Conservation (phyloP, 495 filamentous ascomycete species). For the Aspergillus mulundensis region DNA sequence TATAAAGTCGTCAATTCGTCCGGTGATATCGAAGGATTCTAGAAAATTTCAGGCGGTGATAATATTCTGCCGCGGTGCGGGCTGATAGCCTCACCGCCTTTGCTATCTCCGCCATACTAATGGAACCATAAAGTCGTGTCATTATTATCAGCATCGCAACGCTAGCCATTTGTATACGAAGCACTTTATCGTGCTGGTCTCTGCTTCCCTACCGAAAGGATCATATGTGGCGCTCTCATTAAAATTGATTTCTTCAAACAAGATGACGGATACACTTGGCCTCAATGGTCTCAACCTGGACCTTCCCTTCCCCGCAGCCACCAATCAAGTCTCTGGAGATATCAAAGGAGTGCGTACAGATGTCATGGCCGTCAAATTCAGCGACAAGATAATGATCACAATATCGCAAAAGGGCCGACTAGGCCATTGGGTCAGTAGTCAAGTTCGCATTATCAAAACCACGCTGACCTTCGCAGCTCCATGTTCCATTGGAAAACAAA, state of each 20-base stretch:
- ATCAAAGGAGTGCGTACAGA: slow-evolving; percentile 69
- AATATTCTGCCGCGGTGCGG: slow-evolving; percentile 18
- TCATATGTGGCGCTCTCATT: no score
- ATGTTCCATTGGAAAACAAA: slow-evolving; percentile 73
- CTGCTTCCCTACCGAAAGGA: no score
- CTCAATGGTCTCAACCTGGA: slow-evolving; percentile 31
- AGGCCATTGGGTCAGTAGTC: slow-evolving; percentile 76
- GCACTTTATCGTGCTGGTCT: background rate
- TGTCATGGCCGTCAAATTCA: slow-evolving; percentile 66
- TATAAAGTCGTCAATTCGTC: background rate
- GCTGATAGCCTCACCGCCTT: slow-evolving; percentile 17
- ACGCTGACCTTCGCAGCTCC: slow-evolving; percentile 57
- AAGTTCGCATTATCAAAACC: slow-evolving; percentile 3
- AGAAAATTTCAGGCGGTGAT: slow-evolving; percentile 21
- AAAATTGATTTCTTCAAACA: no score
- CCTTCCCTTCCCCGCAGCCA: slow-evolving; percentile 71
- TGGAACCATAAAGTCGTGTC: no score
- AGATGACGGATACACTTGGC: slow-evolving; percentile 31
- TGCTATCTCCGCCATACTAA: background rate
- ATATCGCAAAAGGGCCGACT: slow-evolving; percentile 81
- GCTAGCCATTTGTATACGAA: background rate
- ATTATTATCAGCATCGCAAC: no score
- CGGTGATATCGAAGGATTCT: slow-evolving; percentile 1
- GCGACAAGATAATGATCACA: slow-evolving; percentile 89
- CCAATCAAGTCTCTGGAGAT: slow-evolving; percentile 59